Evolutionary conservation across 495 filamentous ascomycete species (phyloP).

Genomic region (Penicillium desertorum): DNA sequence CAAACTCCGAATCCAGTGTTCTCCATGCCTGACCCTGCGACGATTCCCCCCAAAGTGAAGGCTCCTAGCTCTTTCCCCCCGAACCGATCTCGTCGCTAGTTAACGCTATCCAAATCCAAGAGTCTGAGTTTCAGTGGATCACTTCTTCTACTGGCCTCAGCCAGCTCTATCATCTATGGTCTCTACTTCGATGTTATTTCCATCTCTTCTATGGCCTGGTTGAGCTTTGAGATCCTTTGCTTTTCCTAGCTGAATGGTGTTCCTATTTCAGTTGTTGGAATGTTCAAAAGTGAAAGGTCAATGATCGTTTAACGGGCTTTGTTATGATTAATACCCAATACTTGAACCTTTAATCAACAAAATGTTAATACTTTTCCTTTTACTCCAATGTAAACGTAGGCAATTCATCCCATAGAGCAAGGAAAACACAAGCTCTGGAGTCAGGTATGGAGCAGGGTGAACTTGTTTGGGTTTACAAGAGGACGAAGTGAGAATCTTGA

Average conservation of each 20-base stretch:
- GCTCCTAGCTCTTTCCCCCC: no score
- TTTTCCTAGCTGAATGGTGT: neutral
- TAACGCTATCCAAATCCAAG: neutral
- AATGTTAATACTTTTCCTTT: neutral
- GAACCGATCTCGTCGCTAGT: neutral
- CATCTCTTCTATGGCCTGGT: neutral
- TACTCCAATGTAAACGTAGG: neutral
- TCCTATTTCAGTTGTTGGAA: neutral
- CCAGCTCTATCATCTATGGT: neutral
- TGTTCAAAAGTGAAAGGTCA: neutral
- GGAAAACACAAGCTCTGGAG: no score
- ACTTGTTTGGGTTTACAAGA: no score
- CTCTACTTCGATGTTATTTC: neutral
- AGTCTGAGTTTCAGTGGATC: neutral
- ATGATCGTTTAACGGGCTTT: slow-evolving; percentile 1
- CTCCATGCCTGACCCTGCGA: neutral
- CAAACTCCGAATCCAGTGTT: neutral
- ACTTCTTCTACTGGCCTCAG: neutral
- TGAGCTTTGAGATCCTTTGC: slow-evolving; percentile 1
- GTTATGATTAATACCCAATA: neutral
- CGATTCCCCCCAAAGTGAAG: neutral
- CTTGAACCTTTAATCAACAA: neutral
- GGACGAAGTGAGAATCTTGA: no score
- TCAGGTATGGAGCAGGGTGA: no score
- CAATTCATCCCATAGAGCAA: neutral